Evolutionary conservation across 83 land plant genomes (phyloP), one percentile per base, ranked within the genome.

Genomic region (Picea mariana): DNA sequence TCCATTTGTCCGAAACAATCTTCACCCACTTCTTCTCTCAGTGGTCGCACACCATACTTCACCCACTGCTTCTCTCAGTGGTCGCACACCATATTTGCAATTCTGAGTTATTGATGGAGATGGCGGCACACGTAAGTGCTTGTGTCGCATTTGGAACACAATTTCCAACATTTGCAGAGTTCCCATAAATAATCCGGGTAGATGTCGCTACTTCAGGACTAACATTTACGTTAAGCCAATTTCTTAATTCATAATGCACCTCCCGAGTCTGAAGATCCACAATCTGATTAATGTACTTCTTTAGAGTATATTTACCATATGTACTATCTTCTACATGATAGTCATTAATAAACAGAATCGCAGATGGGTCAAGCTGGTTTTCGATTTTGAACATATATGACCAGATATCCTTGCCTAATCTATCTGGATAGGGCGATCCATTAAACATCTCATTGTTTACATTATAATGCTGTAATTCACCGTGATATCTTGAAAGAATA

Each of bases 401-500:
- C 79, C 92, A 67, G 31, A 90, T 87, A 62, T 95, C 91, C 75
- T 88, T 89, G 0, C 96, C 98, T 63, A 95, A 52, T 44, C 83
- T 82, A 62, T 90, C 90, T 81, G 89, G 91, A 47, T 84, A 95
- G 79, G 91, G 93, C 16, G 96, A 92, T 1, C 94, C 94, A 81
- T 95, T 96, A 24, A 95, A 84, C 98, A 95, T 95, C 85, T 95
- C 98, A 69, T 95, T 95, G 85, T 95, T 93, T 58, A 95, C 98
- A 79, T 95, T 96, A 78, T 90, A 95, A 81, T 95, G 98, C 77
- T 77, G 85, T 86, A 95, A 95, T 83, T 89, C 89, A n/a, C 96
- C 98, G 67, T 86, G 87, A 84, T 93, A 95, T 27, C 96, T 87
- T 26, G 96, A 80, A 62, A 95, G 89, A 26, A 93, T 88, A 24